These are phyloP conservation scores for Colletotrichum tropicicola DNA, from an alignment of 2,329 filamentous ascomycete species.

Conservation along the genomic window DNA sequence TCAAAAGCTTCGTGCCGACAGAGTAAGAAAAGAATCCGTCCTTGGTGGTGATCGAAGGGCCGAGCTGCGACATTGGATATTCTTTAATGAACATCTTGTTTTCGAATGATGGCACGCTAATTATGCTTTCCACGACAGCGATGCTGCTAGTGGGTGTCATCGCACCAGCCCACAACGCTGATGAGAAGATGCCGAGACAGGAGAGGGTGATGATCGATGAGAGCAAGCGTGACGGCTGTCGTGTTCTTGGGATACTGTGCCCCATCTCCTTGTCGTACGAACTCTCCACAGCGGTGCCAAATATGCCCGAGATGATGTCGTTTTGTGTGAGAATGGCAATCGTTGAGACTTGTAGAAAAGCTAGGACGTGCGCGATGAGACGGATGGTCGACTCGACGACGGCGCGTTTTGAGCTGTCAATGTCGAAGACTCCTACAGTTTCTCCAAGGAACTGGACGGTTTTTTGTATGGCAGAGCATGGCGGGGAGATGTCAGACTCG, in stretches of 20 bases:
- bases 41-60: background rate
- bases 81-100: background rate
- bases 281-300: background rate
- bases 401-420: background rate
- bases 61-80: background rate
- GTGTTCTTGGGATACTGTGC: background rate
- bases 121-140: fast-evolving
- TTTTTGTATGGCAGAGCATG: no score
- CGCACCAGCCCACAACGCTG: background rate
- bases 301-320: background rate
- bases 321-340: background rate
- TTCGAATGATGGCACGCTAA: background rate
- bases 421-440: background rate
- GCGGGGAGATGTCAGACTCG: background rate
- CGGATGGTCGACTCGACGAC: background rate
- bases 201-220: background rate
- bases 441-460: slow-evolving; percentile 31
- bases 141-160: background rate
- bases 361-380: background rate
- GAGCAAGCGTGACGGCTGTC: background rate
- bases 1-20: background rate
- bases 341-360: background rate
- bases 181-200: background rate
- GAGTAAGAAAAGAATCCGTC: background rate
- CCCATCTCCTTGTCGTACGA: background rate